Evolutionary conservation across 495 filamentous ascomycete genomes (phyloP).

Genomic region (Collariella sp.): DNA sequence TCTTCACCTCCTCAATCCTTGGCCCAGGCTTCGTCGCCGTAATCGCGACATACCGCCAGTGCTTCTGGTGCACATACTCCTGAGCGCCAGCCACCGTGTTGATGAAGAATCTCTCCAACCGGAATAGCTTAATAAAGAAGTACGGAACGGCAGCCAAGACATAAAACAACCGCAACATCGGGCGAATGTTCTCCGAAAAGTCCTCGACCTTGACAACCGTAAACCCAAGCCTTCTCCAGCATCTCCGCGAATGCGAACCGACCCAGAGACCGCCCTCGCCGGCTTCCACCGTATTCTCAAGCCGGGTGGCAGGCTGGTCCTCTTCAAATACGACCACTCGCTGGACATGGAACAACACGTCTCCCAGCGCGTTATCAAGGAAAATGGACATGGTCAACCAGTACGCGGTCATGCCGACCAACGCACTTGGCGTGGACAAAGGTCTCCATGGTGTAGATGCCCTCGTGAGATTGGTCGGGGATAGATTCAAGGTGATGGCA

Average conservation of each 20-base stretch:
- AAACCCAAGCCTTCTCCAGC: slow-evolving; percentile 45
- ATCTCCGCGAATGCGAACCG: slow-evolving; percentile 27
- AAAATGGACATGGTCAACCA: slow-evolving; percentile 44
- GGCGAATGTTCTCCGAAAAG: slow-evolving; percentile 41
- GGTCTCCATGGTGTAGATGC: slow-evolving; percentile 53
- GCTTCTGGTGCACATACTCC: slow-evolving; percentile 14
- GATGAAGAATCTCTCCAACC: slow-evolving; percentile 32
- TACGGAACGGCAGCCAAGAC: slow-evolving; percentile 45
- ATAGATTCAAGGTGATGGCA: slow-evolving; percentile 46
- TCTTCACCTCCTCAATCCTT: slow-evolving; percentile 19
- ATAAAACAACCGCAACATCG: slow-evolving; percentile 46
- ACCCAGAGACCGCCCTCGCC: slow-evolving; percentile 42
- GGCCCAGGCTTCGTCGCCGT: slow-evolving; percentile 25
- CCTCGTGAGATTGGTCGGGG: slow-evolving; percentile 36
- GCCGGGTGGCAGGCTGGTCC: too few species aligned
- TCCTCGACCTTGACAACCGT: slow-evolving; percentile 40
- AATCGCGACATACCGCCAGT: slow-evolving; percentile 26
- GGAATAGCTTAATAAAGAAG: slow-evolving; percentile 39
- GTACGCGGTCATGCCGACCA: slow-evolving; percentile 32
- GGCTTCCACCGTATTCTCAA: slow-evolving; percentile 10
- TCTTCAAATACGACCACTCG: too few species aligned
- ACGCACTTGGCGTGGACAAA: slow-evolving; percentile 49
- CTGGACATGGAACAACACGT: not conserved
- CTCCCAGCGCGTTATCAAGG: slow-evolving; percentile 46
- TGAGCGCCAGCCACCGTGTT: slow-evolving; percentile 26